Evolutionary conservation across 306 rosid species (phyloP).

Genomic region (Pueraria montana): DNA sequence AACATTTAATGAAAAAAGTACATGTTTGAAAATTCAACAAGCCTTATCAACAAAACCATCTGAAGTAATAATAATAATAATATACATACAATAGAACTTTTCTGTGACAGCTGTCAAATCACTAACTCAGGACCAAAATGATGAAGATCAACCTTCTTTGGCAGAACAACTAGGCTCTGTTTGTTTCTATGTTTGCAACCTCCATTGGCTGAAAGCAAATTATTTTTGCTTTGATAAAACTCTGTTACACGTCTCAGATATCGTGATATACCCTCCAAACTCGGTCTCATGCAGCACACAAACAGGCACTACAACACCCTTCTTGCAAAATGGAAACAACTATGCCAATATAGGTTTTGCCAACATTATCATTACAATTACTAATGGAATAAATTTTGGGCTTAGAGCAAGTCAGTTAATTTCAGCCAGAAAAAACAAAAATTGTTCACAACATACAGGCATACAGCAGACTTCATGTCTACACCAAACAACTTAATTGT

Average conservation of each 20-base stretch:
- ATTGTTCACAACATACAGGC: neutral
- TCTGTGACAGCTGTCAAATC: conserved; percentile 3
- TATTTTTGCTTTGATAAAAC: neutral
- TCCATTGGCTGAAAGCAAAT: conserved; percentile 2
- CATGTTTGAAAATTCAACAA: neutral
- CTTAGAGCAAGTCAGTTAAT: neutral
- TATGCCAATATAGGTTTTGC: neutral
- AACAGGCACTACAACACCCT: conserved; percentile 1
- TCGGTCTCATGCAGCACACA: neutral
- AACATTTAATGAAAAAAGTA: neutral
- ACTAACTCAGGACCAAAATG: conserved; percentile 1
- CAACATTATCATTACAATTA: conserved; percentile 2
- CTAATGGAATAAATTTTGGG: conserved; percentile 6
- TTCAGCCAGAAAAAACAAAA: conserved; percentile 7
- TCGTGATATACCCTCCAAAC: neutral
- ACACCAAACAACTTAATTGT: conserved; percentile 5
- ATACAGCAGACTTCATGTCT: neutral
- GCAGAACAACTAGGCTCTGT: conserved; percentile 2
- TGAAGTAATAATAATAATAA: neutral
- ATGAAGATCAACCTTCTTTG: conserved; percentile 15
- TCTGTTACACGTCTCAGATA: neutral
- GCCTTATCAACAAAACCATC: conserved; percentile 11
- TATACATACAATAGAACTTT: neutral
- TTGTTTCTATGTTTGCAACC: neutral
- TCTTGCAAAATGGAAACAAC: conserved; percentile 7